Conservation (phyloP, 2,329 filamentous ascomycete genomes). For the Cladosporium sp. region DNA sequence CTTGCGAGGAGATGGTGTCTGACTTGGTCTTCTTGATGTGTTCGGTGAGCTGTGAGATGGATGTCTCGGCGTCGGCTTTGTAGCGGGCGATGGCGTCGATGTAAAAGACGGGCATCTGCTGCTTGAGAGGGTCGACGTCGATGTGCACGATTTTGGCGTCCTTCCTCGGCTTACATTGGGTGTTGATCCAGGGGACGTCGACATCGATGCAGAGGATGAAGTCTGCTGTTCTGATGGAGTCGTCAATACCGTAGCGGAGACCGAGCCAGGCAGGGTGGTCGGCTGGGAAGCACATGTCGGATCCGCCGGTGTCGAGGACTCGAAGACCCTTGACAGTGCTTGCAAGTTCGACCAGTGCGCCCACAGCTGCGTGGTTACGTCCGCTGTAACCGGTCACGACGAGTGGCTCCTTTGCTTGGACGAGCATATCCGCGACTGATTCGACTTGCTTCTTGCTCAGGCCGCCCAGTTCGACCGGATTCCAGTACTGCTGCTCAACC, state of each 20-base stretch:
- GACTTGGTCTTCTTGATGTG: slow-evolving; percentile 56
- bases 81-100: slow-evolving; percentile 55
- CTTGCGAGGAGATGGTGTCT: slow-evolving; percentile 38
- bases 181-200: slow-evolving; percentile 93
- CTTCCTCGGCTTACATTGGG: slow-evolving; percentile 61
- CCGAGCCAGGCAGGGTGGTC: slow-evolving; percentile 63
- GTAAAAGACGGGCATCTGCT: slow-evolving; percentile 61
- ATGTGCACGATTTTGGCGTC: slow-evolving; percentile 63
- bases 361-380: slow-evolving; percentile 64
- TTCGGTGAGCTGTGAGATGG: slow-evolving; percentile 54
- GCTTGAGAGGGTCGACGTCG: slow-evolving; percentile 67
- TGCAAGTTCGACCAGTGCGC: slow-evolving; percentile 65
- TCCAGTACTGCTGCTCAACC: slow-evolving; percentile 70
- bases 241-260: slow-evolving; percentile 71
- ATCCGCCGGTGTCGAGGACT: slow-evolving; percentile 74
- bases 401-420: slow-evolving; percentile 64
- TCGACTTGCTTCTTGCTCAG: slow-evolving; percentile 56
- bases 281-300: slow-evolving; percentile 78
- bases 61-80: slow-evolving; percentile 52
- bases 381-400: slow-evolving; percentile 71
- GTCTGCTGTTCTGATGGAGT: slow-evolving; percentile 73
- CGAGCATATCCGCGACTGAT: slow-evolving; percentile 63
- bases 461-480: slow-evolving; percentile 66
- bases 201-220: slow-evolving; percentile 84
- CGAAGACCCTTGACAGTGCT: slow-evolving; percentile 66